Base-by-base conservation (phyloP, 2,329 filamentous ascomycete genomes). In the Talaromyces sp. region DNA sequence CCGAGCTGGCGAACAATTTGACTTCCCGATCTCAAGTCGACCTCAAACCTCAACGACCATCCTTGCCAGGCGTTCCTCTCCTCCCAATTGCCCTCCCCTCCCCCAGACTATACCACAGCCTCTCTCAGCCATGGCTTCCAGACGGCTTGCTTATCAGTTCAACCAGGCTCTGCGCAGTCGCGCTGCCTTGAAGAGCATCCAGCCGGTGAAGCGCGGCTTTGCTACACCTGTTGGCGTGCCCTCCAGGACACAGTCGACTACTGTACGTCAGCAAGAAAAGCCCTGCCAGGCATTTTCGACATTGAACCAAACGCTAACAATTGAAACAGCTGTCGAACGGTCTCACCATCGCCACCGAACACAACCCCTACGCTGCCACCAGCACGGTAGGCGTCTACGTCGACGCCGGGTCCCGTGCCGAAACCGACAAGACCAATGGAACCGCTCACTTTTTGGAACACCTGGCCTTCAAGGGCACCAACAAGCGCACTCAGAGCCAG, bases 371-470 rank as follows among this genome's bases (percentile, higher is more conserved):
- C 86, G 94, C 94, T 74, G 93, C 98, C 85, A 98, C 95, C 65
- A 96, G 93, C 73, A 98, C 94, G 61, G 93, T 98, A 73, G 95
- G 95, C 78, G 92, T 99, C 69, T 99, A 95, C 93, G 99, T 99
- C 79, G 96, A 99, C 82, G 94, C 96, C 78, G 95, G 95, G 78
- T 97, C 92, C 80, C 87, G 95, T 80, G 92, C 95, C 79, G 95
- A 99, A 86, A 99, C 95, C 72, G 89, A 95, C 82, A 92, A 92
- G 87, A 98, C 91, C 76, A 99, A 98, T 84, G 95, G 95, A 81
- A 99, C 95, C 73, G 95, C 95, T 75, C 95, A 99, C 84, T 99
- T 99, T 86, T 88, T 99, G 73, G 95, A 99, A 86, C 95, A 99
- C 84, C 87, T 99, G 79, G 96, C 96, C 73, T 99, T 99, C 89